Conservation (phyloP, 108 stramenopile genomes). For the Nitzschia putrida region DNA sequence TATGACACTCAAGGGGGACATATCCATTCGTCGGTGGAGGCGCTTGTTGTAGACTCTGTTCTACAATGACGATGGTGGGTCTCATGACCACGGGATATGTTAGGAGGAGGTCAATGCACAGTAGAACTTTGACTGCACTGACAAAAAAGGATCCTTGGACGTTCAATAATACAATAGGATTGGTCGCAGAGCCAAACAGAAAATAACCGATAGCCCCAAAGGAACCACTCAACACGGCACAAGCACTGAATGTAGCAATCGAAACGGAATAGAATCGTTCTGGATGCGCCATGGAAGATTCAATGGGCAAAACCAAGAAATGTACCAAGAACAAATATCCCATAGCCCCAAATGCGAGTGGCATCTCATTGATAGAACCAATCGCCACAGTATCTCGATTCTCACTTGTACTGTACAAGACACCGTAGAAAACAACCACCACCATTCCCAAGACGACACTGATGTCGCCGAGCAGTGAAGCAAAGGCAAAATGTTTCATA, state of each 20-base stretch:
- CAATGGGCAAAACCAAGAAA: slow-evolving; percentile 38
- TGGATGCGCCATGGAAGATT: slow-evolving; percentile 34
- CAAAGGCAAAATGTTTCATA: slow-evolving; percentile 33
- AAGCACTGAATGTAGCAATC: slow-evolving; percentile 19
- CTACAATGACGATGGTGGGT: slow-evolving; percentile 29
- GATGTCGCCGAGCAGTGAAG: slow-evolving; percentile 27
- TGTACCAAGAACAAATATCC: slow-evolving; percentile 39
- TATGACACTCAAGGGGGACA: not conserved
- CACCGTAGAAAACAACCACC: slow-evolving; percentile 27
- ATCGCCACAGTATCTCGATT: slow-evolving; percentile 8
- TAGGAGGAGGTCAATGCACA: slow-evolving; percentile 38
- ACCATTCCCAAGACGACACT: slow-evolving; percentile 29
- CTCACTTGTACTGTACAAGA: not conserved
- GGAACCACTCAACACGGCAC: slow-evolving; percentile 21
- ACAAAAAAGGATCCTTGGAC: slow-evolving; percentile 17
- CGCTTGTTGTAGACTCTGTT: slow-evolving; percentile 5
- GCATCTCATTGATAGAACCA: slow-evolving; percentile 29
- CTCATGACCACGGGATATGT: slow-evolving; percentile 44
- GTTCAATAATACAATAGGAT: slow-evolving; percentile 37
- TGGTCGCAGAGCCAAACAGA: slow-evolving; percentile 30
- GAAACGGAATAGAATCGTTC: slow-evolving; percentile 20
- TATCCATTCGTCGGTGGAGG: not conserved
- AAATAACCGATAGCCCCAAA: slow-evolving; percentile 32
- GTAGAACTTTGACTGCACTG: slow-evolving; percentile 19
- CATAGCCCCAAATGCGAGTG: slow-evolving; percentile 37